Evolutionary conservation across 1,284 basidiomycete genomes (phyloP).

Genomic region (Trametes versicolor): DNA sequence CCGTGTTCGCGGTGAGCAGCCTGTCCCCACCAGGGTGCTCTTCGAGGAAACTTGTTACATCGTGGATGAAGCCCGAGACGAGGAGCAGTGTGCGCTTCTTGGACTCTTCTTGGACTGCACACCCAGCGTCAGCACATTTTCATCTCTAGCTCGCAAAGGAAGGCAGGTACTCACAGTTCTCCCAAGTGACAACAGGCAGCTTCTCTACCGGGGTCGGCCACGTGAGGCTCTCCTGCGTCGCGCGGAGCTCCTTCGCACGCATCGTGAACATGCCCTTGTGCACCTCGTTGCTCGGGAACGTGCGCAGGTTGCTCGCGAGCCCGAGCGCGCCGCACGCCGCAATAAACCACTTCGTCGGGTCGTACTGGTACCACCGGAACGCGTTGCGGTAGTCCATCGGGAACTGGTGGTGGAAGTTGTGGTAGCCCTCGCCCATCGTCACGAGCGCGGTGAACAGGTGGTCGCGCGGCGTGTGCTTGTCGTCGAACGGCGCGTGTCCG

Average conservation of each 20-base stretch:
- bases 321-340: conserved; percentile 70
- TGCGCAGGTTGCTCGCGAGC: conserved; percentile 88
- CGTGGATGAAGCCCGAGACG: conserved; percentile 92
- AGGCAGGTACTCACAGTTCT: conserved; percentile 71
- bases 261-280: conserved; percentile 92
- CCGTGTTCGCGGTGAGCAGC: conserved; percentile 72
- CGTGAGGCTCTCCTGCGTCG: conserved; percentile 72
- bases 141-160: not conserved
- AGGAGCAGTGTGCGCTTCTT: conserved; percentile 84
- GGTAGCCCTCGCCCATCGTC: conserved; percentile 94
- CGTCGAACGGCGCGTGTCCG: conserved; percentile 91
- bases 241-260: conserved; percentile 86
- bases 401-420: conserved; percentile 97
- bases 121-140: conserved; percentile 1
- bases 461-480: conserved; percentile 92
- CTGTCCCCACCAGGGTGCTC: conserved; percentile 88
- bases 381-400: conserved; percentile 96
- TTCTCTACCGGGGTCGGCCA: conserved; percentile 86
- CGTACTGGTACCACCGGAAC: conserved; percentile 93
- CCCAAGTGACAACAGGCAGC: conserved; percentile 87
- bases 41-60: conserved; percentile 84
- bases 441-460: conserved; percentile 88
- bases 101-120: conserved; percentile 77
- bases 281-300: conserved; percentile 95
- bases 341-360: conserved; percentile 94